A percentile compares a stretch with the other conserved stretches of the same genome.
Conservation (phyloP, 208 protist genomes). For the Trypanosoma cruzi region DNA sequence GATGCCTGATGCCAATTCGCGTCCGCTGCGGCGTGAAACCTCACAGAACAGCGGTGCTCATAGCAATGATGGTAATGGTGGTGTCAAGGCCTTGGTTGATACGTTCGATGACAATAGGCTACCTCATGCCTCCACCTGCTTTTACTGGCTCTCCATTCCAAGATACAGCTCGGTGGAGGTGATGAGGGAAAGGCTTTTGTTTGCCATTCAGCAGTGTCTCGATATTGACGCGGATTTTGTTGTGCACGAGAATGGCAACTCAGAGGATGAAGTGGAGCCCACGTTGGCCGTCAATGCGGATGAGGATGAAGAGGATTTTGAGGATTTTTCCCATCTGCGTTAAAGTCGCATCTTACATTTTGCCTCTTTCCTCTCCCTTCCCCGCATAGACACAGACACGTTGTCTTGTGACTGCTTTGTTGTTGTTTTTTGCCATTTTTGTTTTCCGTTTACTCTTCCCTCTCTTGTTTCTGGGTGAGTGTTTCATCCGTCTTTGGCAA, state of each 20-base stretch:
- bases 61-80: background rate
- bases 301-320: slow-evolving; percentile 82
- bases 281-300: slow-evolving; percentile 62
- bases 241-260: slow-evolving; percentile 67
- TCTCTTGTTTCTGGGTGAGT: background rate
- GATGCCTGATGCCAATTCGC: slow-evolving; percentile 59
- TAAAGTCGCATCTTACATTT: slow-evolving; percentile 25
- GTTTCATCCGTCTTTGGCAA: background rate
- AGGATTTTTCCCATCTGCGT: slow-evolving; percentile 89
- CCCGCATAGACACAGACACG: background rate
- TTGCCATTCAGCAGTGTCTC: slow-evolving; percentile 94
- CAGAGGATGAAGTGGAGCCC: slow-evolving; percentile 47
- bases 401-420: background rate
- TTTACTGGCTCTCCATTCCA: slow-evolving; percentile 95
- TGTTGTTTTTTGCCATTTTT: background rate
- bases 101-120: slow-evolving; percentile 81
- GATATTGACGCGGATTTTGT: slow-evolving; percentile 96
- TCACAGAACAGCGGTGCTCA: background rate
- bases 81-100: background rate
- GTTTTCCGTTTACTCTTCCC: background rate
- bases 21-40: slow-evolving; percentile 2
- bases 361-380: slow-evolving; percentile 9
- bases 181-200: slow-evolving; percentile 93
- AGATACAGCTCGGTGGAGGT: slow-evolving; percentile 88
- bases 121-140: slow-evolving; percentile 95